Evolutionary conservation across 257 asterid genomes (phyloP), one percentile per base, ranked within the genome.

Genomic region (Ocimum tenuiflorum): DNA sequence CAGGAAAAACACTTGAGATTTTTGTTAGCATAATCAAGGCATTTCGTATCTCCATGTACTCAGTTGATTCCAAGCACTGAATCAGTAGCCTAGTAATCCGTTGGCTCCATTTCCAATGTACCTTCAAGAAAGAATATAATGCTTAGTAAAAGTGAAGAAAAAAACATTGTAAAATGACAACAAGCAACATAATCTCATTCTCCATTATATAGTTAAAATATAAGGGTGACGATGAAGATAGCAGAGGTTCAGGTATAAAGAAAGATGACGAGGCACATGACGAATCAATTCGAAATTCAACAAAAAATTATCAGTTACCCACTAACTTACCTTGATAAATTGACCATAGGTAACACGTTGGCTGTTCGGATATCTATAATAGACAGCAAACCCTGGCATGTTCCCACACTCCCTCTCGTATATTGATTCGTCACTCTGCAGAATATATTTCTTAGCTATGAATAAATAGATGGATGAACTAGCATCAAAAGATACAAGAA

Each of bases 41-140:
- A 78, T 94, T 94, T 39, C 99, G 84, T 61, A 94, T 94, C 77
- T 94, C 99, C 99, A 94, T 94, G 73, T 88, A 94, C 77, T 94
- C 99, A 14, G 81, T 7, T 57, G 99, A 94, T 77, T 94, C 99
- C 85, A 94, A 82, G 75, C 99, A 94, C 77, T 94, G 99, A 68
- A 90, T 94, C 70, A 94, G 84, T 70, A 88, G 76, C 85, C 86
- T 88, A 33, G 99, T 94, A 76, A 94, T 88, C 73, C 97, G 85
- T 71, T 94, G 99, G 83, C 96, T 94, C 99, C 99, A 94, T 67
- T 94, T 94, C 97, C 97, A 94, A 74, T 94, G 99, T 71, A 94
- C 97, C 99, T 94, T 75, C 60, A 69, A 67, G 64, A 79, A 55
- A 9, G 53, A 67, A 59, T 39, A 12, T 18, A 11, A 15, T 38